These are phyloP conservation scores for Epichloe coenophiala DNA, from an alignment of 2,329 filamentous ascomycete species.

Conservation along the genomic window DNA sequence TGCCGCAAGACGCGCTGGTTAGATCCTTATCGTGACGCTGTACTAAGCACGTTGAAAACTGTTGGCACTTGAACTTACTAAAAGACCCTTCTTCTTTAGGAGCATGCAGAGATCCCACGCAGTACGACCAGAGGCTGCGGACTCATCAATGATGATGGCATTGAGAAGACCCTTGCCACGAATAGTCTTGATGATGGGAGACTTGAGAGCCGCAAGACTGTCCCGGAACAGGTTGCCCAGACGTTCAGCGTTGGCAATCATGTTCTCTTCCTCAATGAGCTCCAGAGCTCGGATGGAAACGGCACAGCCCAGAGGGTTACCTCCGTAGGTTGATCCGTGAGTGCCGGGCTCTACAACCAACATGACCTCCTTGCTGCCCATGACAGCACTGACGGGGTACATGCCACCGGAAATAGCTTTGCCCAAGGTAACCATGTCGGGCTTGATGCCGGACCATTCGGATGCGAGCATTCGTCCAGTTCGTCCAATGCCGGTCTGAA, in stretches of 20 bases:
- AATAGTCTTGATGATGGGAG: slow-evolving; percentile 66
- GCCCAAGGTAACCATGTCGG: slow-evolving; percentile 84
- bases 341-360: slow-evolving; percentile 91
- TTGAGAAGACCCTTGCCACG: slow-evolving; percentile 91
- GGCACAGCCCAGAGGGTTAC: slow-evolving; percentile 89
- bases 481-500: slow-evolving; percentile 92
- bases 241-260: slow-evolving; percentile 69
- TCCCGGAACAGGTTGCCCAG: slow-evolving; percentile 76
- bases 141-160: slow-evolving; percentile 90
- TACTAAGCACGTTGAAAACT: not conserved
- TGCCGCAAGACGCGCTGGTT: slow-evolving; percentile 20
- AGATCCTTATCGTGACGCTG: not conserved
- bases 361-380: slow-evolving; percentile 85
- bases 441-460: slow-evolving; percentile 90
- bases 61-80: slow-evolving; percentile 44
- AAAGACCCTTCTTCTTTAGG: slow-evolving; percentile 84
- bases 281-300: slow-evolving; percentile 92
- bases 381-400: slow-evolving; percentile 94
- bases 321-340: slow-evolving; percentile 96
- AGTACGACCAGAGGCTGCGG: slow-evolving; percentile 67
- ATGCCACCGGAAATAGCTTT: slow-evolving; percentile 98
- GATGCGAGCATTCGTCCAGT: slow-evolving; percentile 90
- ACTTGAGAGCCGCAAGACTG: slow-evolving; percentile 60
- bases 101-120: slow-evolving; percentile 96
- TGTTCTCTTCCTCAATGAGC: slow-evolving; percentile 80